Conservation (phyloP, 2,329 filamentous ascomycete species). For the Cordyceps tenuipes region DNA sequence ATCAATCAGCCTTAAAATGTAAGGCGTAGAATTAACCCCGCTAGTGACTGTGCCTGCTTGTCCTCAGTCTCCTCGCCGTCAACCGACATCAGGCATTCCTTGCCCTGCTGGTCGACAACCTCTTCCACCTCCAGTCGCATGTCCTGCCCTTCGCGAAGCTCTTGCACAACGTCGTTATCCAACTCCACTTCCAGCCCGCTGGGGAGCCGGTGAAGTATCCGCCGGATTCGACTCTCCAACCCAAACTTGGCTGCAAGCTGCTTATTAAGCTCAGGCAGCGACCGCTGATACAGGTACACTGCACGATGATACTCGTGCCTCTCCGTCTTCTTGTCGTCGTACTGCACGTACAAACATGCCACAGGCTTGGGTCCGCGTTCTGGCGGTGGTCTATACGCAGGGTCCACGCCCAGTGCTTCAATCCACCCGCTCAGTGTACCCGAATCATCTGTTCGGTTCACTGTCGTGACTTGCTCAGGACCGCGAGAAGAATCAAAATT, state of each 20-base stretch:
- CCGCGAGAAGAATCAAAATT: slow-evolving; percentile 47
- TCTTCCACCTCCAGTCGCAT: slow-evolving; percentile 66
- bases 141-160: slow-evolving; percentile 83
- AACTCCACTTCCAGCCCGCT: slow-evolving; percentile 75
- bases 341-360: slow-evolving; percentile 80
- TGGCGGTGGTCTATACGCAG: slow-evolving; percentile 68
- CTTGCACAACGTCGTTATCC: slow-evolving; percentile 80
- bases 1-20: slow-evolving; percentile 10
- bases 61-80: slow-evolving; percentile 36
- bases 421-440: slow-evolving; percentile 74
- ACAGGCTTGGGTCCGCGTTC: slow-evolving; percentile 64
- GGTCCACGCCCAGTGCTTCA: slow-evolving; percentile 84
- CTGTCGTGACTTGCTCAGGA: slow-evolving; percentile 45
- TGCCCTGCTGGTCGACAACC: slow-evolving; percentile 35
- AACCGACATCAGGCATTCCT: slow-evolving; percentile 55
- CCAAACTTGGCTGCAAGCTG: slow-evolving; percentile 72
- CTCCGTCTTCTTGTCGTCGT: slow-evolving; percentile 42
- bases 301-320: slow-evolving; percentile 66
- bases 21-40: slow-evolving; percentile 15
- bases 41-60: slow-evolving; percentile 16
- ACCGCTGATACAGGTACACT: slow-evolving; percentile 74
- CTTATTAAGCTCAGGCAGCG: slow-evolving; percentile 62
- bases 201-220: slow-evolving; percentile 63
- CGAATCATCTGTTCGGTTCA: slow-evolving; percentile 48
- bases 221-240: slow-evolving; percentile 61